Base-by-base conservation (phyloP, 2,329 filamentous ascomycete species). In the Raffaelea deltoideospora region DNA sequence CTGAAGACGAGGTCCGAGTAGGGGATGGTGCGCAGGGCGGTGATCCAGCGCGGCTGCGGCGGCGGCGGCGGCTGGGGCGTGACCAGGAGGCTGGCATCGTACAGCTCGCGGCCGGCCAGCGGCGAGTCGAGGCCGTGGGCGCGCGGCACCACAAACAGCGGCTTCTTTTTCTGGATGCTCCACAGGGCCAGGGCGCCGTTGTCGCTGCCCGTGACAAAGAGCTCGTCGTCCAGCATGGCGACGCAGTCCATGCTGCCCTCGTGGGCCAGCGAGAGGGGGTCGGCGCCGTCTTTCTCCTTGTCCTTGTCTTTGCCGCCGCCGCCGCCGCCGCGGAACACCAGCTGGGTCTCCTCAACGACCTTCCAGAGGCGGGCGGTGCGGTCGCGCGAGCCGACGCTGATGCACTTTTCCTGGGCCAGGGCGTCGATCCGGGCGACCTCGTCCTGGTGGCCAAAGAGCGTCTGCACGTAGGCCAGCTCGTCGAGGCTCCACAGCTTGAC, bases 401-500 rank as follows among this genome's bases (percentile, higher is more conserved):
- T 69, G 53, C 90, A 95, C 34, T 85, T 78, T 56, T 96, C 90
- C 47, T 86, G 76, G 2, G 79, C 77, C 43, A 93, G 68, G 18
- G 84, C 79, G 44, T 83, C 81, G 37, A 98, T 73, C 50, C 86
- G 83, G 27, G 88, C 68, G 5, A 96, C 81, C 45, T 83, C 71
- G 53, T 96, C 88, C 53, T 95, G 88, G 59, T 98, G 90, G 31
- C 90, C 90, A 52, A 95, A 96, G 0, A 98, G 67, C 0, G 88
- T 96, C 57, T 98, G 90, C 22, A 95, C 74, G 51, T 96, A 98
- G 32, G 88, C 85, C 43, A 94, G 68, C 54, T 92, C 86, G 48
- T 94, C 81, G 31, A 95, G 64, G 46, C 80, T 88, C 85, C 88
- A 98, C 23, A 92, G 80, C 58, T 96, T 96, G 53, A 98, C 79